phyloP scores from a whole-genome alignment of 2,329 filamentous ascomycete genomes.

The Bertia moriformis region DNA sequence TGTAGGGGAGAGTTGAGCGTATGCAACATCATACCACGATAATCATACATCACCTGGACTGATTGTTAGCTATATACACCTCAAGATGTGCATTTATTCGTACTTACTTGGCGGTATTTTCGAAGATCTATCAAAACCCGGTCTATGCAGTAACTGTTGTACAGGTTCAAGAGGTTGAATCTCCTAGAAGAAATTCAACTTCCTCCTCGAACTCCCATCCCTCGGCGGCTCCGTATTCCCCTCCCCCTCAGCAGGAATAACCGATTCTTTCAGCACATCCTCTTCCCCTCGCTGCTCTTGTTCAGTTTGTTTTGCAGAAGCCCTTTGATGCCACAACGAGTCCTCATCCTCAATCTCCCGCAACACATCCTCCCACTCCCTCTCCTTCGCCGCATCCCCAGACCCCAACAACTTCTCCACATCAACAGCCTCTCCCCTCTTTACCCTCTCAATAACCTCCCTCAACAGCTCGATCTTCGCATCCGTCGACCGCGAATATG shows the following conservation, averaged over 20 bases:
- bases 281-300: background rate
- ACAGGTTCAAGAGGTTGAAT: too few relatives aligned
- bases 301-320: background rate
- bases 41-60: too few relatives aligned
- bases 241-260: background rate
- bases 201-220: background rate
- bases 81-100: too few relatives aligned
- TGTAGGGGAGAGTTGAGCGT: too few relatives aligned
- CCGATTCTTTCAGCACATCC: background rate
- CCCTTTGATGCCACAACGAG: background rate
- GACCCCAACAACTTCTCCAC: background rate
- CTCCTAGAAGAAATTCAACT: conserved; percentile 1
- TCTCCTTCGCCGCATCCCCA: background rate
- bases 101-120: too few relatives aligned
- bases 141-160: too few relatives aligned
- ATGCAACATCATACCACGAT: too few relatives aligned
- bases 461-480: background rate
- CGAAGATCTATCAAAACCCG: too few relatives aligned
- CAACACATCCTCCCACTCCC: background rate
- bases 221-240: background rate
- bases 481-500: background rate
- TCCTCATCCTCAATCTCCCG: conserved; percentile 1
- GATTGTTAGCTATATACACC: too few relatives aligned
- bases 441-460: background rate
- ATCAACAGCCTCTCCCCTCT: background rate